Evolutionary conservation across 352 stramenopile species (phyloP).

Genomic region (Phytophthora ramorum): DNA sequence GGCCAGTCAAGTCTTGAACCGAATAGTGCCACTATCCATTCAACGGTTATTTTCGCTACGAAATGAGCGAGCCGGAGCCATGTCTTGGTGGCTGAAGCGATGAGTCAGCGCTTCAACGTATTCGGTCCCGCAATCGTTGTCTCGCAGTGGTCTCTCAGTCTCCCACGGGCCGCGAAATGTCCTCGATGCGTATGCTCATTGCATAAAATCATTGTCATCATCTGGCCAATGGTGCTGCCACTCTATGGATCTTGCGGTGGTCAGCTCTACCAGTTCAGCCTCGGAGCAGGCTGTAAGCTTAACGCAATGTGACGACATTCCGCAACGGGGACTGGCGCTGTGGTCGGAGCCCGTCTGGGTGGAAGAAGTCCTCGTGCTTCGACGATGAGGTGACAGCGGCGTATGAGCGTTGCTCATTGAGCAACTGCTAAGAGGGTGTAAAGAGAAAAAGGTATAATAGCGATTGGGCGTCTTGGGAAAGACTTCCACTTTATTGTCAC

Average conservation of each 20-base stretch:
- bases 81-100: not conserved
- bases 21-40: not conserved
- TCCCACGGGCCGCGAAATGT: not conserved
- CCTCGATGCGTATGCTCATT: too few species aligned
- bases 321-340: not conserved
- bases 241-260: not conserved
- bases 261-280: constrained; percentile 9
- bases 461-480: not conserved
- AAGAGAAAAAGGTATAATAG: not conserved
- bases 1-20: not conserved
- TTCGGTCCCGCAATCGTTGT: not conserved
- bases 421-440: not conserved
- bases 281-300: not conserved
- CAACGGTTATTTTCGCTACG: not conserved
- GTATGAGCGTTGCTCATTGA: not conserved
- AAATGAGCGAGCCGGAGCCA: not conserved
- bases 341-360: constrained; percentile 5
- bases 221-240: too few species aligned
- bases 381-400: not conserved
- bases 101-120: not conserved
- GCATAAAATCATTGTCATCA: too few species aligned
- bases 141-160: not conserved
- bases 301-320: not conserved
- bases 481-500: constrained; percentile 27
- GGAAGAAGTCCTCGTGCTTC: constrained; percentile 11